Base-by-base conservation (phyloP, 163 green algal genomes). In the Picocystis sp. region DNA sequence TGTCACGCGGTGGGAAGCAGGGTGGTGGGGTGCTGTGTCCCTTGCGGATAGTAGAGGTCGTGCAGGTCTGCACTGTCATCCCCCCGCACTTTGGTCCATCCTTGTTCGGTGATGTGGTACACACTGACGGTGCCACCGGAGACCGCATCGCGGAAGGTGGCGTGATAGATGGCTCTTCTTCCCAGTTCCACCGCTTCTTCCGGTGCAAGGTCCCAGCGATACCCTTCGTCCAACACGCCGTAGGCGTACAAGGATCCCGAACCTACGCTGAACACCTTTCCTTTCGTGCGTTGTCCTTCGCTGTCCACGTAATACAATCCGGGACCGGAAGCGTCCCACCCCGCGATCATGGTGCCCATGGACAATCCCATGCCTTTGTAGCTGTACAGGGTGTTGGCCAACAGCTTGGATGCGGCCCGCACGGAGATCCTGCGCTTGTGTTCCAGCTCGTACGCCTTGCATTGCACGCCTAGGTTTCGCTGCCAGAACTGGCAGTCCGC, bases 401-500 rank as follows among this genome's bases (percentile, higher is more conserved):
- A 73, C 34, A 99, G 80, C 76, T 99, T 99, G 57, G 83, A 95
- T 1, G 91, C 91, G 8, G 81, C 91, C 10, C 78, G 60, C 45
- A 99, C 91, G 22, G 78, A 91, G 72, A 99, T 98, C 47, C 91
- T 74, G 62, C 88, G 85, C 57, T 81, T 83, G 65, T 95, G 92
- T 47, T 85, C 78, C 15, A 99, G 79, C 79, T 99, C 91, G 64
- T 92, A 92, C 49, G 97, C 60, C 1, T 90, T 82, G 72, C 90
- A 98, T 77, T 95, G 83, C 61, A 75, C 45, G 13, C 89, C 87
- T 33, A 98, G 69, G 69, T 97, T 95, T 9, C 91, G 64, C 62
- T 95, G 81, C 91, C 91, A 99, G 67, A 96, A 99, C 67, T 94
- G 82, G 73, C 91, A 99, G 69, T 99, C 91, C 19, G 88, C 90